phyloP scores from a whole-genome alignment of 345 rosid genomes.

The Balakata baccata region DNA sequence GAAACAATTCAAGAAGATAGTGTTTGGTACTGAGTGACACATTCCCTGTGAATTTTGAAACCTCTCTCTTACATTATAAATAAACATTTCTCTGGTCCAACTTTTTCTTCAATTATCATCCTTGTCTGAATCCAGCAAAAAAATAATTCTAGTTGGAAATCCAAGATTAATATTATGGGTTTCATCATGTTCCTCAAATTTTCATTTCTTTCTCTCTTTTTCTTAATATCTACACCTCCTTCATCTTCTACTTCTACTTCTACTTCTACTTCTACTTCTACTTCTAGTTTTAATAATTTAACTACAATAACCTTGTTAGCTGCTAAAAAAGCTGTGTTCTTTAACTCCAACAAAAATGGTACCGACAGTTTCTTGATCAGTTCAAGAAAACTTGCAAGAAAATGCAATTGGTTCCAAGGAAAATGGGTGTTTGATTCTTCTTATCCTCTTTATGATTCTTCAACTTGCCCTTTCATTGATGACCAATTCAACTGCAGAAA shows the following conservation, averaged over 20 bases:
- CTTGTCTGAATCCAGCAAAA: background rate
- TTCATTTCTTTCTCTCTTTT: constrained; percentile 21
- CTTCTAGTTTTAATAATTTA: background rate
- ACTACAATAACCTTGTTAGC: no score
- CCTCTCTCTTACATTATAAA: constrained; percentile 18
- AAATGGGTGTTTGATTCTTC: constrained; percentile 57
- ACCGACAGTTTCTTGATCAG: background rate
- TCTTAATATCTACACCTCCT: background rate
- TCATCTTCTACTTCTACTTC: background rate
- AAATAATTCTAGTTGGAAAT: constrained; percentile 13
- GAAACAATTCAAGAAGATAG: background rate
- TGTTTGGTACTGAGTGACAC: background rate
- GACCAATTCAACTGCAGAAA: constrained; percentile 53
- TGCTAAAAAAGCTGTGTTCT: background rate
- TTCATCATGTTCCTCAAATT: constrained; percentile 21
- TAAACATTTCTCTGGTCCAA: constrained; percentile 19
- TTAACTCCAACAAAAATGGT: background rate
- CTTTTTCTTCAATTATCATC: constrained; percentile 25
- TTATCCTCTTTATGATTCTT: constrained; percentile 47
- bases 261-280: background rate
- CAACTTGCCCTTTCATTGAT: constrained; percentile 57
- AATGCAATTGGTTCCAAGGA: constrained; percentile 51
- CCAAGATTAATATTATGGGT: constrained; percentile 38
- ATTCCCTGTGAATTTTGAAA: constrained; percentile 33
- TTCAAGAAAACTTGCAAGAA: constrained; percentile 20